These are phyloP conservation scores for Lathyrus oleraceus DNA, from an alignment of 306 rosid genomes.

Conservation along the genomic window DNA sequence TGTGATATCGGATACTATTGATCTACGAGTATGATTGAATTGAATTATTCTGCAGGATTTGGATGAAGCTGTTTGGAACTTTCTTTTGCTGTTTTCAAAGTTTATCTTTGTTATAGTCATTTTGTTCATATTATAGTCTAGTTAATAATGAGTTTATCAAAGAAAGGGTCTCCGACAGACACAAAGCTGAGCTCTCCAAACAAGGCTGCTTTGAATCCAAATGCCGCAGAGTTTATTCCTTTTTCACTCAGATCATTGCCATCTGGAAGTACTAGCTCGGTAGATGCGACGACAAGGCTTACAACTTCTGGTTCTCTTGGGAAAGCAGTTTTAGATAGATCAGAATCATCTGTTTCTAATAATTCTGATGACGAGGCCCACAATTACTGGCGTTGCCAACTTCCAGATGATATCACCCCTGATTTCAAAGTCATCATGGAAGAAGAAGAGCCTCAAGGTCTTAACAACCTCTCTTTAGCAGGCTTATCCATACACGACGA, in stretches of 20 bases:
- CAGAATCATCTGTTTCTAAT: constrained; percentile 80
- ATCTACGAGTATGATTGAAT: constrained; percentile 14
- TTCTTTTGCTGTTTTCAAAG: constrained; percentile 12
- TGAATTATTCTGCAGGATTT: constrained; percentile 65
- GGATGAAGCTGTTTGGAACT: constrained; percentile 61
- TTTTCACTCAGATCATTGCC: constrained; percentile 71
- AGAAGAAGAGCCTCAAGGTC: constrained; percentile 75
- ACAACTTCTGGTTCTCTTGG: constrained; percentile 66
- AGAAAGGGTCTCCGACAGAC: constrained; percentile 60
- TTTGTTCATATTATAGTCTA: constrained; percentile 39
- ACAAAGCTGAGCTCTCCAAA: constrained; percentile 49
- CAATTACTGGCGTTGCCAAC: constrained; percentile 92
- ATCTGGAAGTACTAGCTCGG: constrained; percentile 61
- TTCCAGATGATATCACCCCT: constrained; percentile 96
- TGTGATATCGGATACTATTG: neutral
- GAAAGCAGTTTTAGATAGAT: constrained; percentile 77
- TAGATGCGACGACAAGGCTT: constrained; percentile 50
- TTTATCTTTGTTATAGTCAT: constrained; percentile 25
- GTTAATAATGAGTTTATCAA: constrained; percentile 83
- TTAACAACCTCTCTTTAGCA: constrained; percentile 62
- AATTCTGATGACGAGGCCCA: constrained; percentile 94
- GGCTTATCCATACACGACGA: constrained; percentile 78
- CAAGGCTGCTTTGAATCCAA: constrained; percentile 78
- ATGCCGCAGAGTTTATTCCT: constrained; percentile 96
- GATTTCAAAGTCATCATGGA: constrained; percentile 82